Evolutionary conservation across 1,284 basidiomycete genomes (phyloP).

Genomic region (Leccinum solheimii): DNA sequence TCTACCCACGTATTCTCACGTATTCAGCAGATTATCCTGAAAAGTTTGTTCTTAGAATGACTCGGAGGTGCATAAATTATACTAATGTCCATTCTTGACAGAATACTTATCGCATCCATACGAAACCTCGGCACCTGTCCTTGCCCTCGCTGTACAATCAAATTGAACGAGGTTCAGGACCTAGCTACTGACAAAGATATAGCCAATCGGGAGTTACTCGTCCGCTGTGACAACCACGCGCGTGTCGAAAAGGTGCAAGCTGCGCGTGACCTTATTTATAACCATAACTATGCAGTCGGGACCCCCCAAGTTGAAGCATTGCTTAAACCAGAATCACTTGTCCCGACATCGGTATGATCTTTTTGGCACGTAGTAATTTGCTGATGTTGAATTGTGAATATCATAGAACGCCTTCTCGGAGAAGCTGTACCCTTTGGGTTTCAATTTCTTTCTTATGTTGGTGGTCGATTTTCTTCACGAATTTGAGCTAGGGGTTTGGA

Average conservation of each 20-base stretch:
- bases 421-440: background rate
- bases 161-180: background rate
- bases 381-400: background rate
- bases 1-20: conserved; percentile 26
- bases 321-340: conserved; percentile 13
- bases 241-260: conserved; percentile 5
- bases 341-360: background rate
- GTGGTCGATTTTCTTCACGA: background rate
- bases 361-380: background rate
- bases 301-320: conserved; percentile 8
- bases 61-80: background rate
- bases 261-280: conserved; percentile 16
- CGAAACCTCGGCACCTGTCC: conserved; percentile 29
- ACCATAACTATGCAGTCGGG: conserved; percentile 13
- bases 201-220: background rate
- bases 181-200: background rate
- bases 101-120: conserved; percentile 32
- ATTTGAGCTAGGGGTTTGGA: background rate
- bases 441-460: background rate
- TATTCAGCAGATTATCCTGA: conserved; percentile 35
- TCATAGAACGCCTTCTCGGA: conserved; percentile 1
- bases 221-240: background rate
- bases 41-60: conserved; percentile 19
- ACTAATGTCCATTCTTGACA: conserved; percentile 7
- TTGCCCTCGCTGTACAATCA: conserved; percentile 34